Evolutionary conservation across 2,329 filamentous ascomycete species (phyloP).

Genomic region (Xylariaceae sp.): DNA sequence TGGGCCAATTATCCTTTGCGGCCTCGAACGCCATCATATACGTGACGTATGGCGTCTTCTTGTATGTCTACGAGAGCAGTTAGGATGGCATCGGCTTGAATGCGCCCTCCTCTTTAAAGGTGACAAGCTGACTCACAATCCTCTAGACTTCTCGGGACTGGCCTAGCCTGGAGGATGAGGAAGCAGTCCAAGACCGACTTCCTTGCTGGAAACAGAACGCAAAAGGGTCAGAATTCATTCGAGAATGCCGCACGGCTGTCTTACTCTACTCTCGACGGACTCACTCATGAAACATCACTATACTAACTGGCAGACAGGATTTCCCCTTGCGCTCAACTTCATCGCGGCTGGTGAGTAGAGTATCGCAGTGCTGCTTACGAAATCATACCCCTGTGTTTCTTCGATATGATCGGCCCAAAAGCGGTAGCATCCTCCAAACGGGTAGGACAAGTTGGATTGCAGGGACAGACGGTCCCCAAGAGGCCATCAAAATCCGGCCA

Average conservation of each 20-base stretch:
- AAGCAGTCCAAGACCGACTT: conserved; percentile 67
- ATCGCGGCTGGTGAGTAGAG: conserved; percentile 83
- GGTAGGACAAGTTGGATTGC: conserved; percentile 4
- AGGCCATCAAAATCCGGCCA: conserved; percentile 1
- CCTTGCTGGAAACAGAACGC: conserved; percentile 73
- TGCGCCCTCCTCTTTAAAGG: not conserved
- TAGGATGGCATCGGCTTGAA: not conserved
- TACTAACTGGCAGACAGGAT: conserved; percentile 50
- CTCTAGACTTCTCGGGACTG: conserved; percentile 59
- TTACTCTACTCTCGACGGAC: conserved; percentile 7
- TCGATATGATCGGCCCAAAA: conserved; percentile 43
- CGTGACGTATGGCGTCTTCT: conserved; percentile 70
- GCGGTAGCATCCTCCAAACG: conserved; percentile 54
- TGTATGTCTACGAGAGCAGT: conserved; percentile 46
- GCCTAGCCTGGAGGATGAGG: conserved; percentile 54
- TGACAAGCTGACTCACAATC: conserved; percentile 6
- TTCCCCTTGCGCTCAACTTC: conserved; percentile 82
- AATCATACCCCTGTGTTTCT: conserved; percentile 31
- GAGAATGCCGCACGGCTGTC: conserved; percentile 13
- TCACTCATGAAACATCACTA: not conserved
- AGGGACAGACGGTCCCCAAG: conserved; percentile 1
- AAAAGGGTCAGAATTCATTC: conserved; percentile 63
- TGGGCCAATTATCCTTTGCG: conserved; percentile 71
- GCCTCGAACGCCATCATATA: conserved; percentile 84
- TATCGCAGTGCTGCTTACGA: conserved; percentile 27